Percentiles rank a stretch among this genome's conserved stretches.
Conservation (phyloP, 2,329 filamentous ascomycete genomes). For the Myotisia sp. region DNA sequence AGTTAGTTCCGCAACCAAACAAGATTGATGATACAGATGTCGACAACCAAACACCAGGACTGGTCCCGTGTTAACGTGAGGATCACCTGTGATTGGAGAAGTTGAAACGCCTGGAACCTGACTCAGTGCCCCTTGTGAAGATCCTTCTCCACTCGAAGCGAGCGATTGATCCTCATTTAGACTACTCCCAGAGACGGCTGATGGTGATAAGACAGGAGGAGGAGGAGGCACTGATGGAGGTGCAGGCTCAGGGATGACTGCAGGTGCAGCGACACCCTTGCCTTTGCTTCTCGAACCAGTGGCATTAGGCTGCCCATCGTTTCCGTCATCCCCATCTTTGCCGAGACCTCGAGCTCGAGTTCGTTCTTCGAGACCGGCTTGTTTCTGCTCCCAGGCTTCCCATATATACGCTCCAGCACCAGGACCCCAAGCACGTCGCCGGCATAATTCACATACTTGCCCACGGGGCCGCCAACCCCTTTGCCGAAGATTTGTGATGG, state of each 20-base stretch:
- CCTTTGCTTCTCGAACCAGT: constrained; percentile 23
- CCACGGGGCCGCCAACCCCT: constrained; percentile 79
- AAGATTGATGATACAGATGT: constrained; percentile 35
- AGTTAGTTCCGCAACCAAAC: constrained; percentile 20
- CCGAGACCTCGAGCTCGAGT: constrained; percentile 20
- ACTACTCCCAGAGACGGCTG: constrained; percentile 5
- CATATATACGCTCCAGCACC: constrained; percentile 65
- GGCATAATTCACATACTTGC: constrained; percentile 78
- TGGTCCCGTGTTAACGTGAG: constrained; percentile 15
- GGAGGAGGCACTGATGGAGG: neutral
- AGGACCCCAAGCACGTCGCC: constrained; percentile 72
- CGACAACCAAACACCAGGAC: constrained; percentile 36
- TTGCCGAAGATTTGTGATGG: constrained; percentile 60
- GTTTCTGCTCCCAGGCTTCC: constrained; percentile 61
- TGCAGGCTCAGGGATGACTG: neutral
- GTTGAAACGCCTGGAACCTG: neutral
- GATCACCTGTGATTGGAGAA: neutral
- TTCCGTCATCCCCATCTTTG: constrained; percentile 14
- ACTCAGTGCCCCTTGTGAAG: neutral
- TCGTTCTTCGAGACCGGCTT: constrained; percentile 21
- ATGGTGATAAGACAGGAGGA: constrained; percentile 5
- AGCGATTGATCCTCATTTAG: neutral
- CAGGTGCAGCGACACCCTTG: constrained; percentile 21
- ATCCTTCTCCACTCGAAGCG: constrained; percentile 5
- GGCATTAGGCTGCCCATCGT: neutral